Evolutionary conservation across 2,329 filamentous ascomycete genomes (phyloP), one percentile per base, ranked within the genome.

Genomic region (Botrytis medusae): DNA sequence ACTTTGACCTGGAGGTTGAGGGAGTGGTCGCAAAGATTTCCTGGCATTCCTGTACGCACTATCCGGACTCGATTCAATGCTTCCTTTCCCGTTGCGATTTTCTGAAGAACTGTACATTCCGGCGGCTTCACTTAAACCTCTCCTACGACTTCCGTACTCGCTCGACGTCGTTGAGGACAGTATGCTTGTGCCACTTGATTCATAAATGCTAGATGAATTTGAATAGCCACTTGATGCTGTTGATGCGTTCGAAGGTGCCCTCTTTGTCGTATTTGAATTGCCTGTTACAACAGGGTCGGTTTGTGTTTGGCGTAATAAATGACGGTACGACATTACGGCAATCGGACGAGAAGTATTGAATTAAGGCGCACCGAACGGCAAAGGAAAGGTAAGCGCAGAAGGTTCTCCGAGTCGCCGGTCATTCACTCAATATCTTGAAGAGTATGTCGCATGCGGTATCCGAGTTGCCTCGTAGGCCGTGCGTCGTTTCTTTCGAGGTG

Each of bases 1-100:
- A 62, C 84, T 81, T 22, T 84, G 76, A 72, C 85, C 87, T 4
- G 92, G 91, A 1, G 88, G 85, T 80, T 93, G 92, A 5, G 91
- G 89, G 10, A 94, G 86, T 37, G 92, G 92, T 67, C 93, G 90
- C 74, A 97, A 85, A 34, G 93, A 94, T 79, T 93, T 92, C 71
- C 94, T 91, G 74, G 92, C 88, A 77, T 87, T 91, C 77, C 88
- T 89, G 80, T 94, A 95, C 75, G 91, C 86, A 77, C 88, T 90
- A 48, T 90, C 89, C n/a, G 89, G 85, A 75, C 83, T 87, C 51
- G 81, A 79, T 60, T 84, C 82, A 73, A 83, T 75, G 54, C 78
- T 81, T 14, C 80, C 83, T 81, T 73, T 78, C 40, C 67, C 82
- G 83, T 77, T 84, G 82, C 71, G 84, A 81, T 85, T 83, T 80